A percentile compares a stretch with the other conserved stretches of the same genome.
These are phyloP conservation scores for Abrus precatorius DNA, from an alignment of 306 rosid species.

Conservation along the genomic window DNA sequence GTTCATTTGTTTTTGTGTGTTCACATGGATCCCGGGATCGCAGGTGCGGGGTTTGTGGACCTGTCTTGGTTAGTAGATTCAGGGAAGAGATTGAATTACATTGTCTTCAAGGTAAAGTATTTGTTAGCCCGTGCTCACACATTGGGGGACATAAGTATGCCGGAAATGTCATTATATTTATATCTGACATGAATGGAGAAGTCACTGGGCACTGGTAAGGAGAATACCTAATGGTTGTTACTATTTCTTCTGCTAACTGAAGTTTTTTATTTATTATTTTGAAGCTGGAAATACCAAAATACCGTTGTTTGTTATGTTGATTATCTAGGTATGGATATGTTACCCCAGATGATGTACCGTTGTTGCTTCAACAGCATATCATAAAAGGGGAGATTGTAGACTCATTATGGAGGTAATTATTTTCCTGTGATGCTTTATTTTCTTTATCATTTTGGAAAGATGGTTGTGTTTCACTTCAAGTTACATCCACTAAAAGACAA, in stretches of 20 bases:
- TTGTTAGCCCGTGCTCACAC: slow-evolving; percentile 97
- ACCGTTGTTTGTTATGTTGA: slow-evolving; percentile 34
- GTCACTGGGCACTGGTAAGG: slow-evolving; percentile 92
- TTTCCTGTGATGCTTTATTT: slow-evolving; percentile 4
- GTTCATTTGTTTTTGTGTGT: slow-evolving; percentile 84
- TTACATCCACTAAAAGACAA: slow-evolving; percentile 10
- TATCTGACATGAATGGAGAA: slow-evolving; percentile 67
- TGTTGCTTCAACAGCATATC: slow-evolving; percentile 82
- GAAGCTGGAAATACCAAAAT: background rate
- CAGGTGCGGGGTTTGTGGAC: slow-evolving; percentile 96
- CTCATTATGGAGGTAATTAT: slow-evolving; percentile 82
- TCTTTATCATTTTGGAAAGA: slow-evolving; percentile 7
- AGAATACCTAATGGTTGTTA: slow-evolving; percentile 7
- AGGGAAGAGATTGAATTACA: slow-evolving; percentile 76
- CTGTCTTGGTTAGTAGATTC: slow-evolving; percentile 79
- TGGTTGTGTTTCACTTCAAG: background rate
- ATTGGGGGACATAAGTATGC: slow-evolving; percentile 92
- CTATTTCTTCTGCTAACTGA: slow-evolving; percentile 13
- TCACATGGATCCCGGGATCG: slow-evolving; percentile 94
- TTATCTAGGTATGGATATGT: slow-evolving; percentile 92
- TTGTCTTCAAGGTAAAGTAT: slow-evolving; percentile 80
- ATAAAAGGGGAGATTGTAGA: slow-evolving; percentile 75
- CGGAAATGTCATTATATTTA: slow-evolving; percentile 86
- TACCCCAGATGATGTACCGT: slow-evolving; percentile 79
- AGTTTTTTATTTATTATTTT: background rate